A percentile compares a stretch with the other conserved stretches of the same genome.
Evolutionary conservation across 495 filamentous ascomycete species (phyloP).

Genomic region (Xeromyces bisporus): DNA sequence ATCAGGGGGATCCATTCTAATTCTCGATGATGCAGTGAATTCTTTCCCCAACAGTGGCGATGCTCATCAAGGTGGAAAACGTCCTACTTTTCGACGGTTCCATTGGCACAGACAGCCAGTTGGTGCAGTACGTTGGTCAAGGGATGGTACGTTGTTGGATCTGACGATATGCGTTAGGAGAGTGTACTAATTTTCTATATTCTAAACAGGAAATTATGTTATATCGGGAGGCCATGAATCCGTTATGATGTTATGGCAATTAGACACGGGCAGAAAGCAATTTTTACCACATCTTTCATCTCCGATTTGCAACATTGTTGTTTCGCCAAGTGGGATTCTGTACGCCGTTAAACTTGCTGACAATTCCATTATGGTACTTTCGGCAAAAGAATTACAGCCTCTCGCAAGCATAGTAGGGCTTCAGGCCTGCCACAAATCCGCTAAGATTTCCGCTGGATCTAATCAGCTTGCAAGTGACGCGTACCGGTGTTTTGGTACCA

Average conservation of each 20-base stretch:
- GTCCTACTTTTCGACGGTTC: conserved; percentile 27
- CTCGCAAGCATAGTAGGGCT: conserved; percentile 68
- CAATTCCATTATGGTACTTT: conserved; percentile 76
- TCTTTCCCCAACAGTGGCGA: conserved; percentile 29
- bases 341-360: conserved; percentile 77
- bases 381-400: conserved; percentile 70
- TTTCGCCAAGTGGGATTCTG: conserved; percentile 60
- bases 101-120: conserved; percentile 90
- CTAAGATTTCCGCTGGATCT: conserved; percentile 1
- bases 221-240: conserved; percentile 86
- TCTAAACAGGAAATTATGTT: conserved; percentile 66
- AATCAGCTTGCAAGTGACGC: conserved; percentile 3
- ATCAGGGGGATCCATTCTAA: conserved; percentile 51
- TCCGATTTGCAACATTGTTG: conserved; percentile 61
- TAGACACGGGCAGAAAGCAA: conserved; percentile 66
- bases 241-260: conserved; percentile 86
- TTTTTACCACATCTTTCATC: conserved; percentile 77
- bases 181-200: conserved; percentile 6
- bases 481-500: neutral
- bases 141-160: conserved; percentile 50
- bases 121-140: conserved; percentile 67
- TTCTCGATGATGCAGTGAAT: conserved; percentile 56
- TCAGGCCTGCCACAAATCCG: conserved; percentile 33
- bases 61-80: conserved; percentile 24
- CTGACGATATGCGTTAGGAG: neutral